Evolutionary conservation across 2,329 filamentous ascomycete species (phyloP).

Genomic region (Volutella citrinella): DNA sequence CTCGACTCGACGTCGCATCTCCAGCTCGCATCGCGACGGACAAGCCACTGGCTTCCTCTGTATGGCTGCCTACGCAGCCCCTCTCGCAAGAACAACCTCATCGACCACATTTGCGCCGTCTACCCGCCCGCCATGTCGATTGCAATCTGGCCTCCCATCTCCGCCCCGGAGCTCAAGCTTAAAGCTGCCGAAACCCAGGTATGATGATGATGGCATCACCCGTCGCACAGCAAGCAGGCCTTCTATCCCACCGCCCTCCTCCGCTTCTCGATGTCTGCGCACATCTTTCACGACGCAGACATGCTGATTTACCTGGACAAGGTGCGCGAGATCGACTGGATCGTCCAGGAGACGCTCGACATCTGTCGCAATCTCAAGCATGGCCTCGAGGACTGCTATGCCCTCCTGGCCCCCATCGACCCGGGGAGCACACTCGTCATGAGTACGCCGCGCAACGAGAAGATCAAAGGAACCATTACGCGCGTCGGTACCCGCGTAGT

Average conservation of each 20-base stretch:
- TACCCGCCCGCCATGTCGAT: conserved; percentile 57
- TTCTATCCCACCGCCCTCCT: too few species aligned
- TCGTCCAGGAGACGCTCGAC: conserved; percentile 47
- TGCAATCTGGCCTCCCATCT: conserved; percentile 56
- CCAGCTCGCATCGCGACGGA: too few species aligned
- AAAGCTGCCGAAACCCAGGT: conserved; percentile 51
- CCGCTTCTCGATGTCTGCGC: too few species aligned
- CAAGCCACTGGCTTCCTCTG: conserved; percentile 6
- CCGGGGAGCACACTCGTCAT: conserved; percentile 86
- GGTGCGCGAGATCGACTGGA: conserved; percentile 54
- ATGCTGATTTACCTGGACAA: conserved; percentile 32
- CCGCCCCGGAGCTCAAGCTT: conserved; percentile 47
- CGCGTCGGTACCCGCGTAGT: conserved; percentile 87
- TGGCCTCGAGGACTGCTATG: conserved; percentile 85
- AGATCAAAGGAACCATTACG: conserved; percentile 88
- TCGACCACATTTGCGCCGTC: too few species aligned
- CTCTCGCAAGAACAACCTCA: conserved; percentile 3
- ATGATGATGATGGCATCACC: conserved; percentile 19
- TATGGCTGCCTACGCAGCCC: conserved; percentile 21
- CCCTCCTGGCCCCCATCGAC: conserved; percentile 79
- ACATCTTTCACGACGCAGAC: not conserved
- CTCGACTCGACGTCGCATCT: too few species aligned
- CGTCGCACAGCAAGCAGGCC: too few species aligned
- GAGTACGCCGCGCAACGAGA: conserved; percentile 82
- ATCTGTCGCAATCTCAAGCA: conserved; percentile 50